Base-by-base conservation (phyloP, 306 rosid genomes). In the Cicer arietinum region DNA sequence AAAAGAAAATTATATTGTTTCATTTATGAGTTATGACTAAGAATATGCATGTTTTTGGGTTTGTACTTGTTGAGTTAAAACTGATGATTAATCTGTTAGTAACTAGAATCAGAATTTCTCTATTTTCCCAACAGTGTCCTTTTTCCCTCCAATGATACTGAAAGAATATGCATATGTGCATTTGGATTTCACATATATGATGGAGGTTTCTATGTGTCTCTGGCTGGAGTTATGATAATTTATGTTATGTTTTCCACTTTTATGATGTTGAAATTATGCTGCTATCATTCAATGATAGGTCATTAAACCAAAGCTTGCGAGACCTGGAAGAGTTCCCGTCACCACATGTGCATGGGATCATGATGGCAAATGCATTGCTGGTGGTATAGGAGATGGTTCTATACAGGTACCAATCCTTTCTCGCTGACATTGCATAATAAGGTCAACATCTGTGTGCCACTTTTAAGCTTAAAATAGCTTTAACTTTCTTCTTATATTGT, bases 371-470 rank as follows among this genome's bases (percentile, higher is more conserved):
- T 82, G 93, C 81, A 86, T 94, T 40, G 91, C 89, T 43, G 98
- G 98, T 75, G 98, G 91, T 76, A 90, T 90, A 59, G 98, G 94
- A 60, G 96, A 94, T 86, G 97, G 98, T 73, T 90, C 98, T 69
- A 91, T 94, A 73, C 97, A 91, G 96, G 98, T 94, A 79, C 16
- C 22, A 47, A 65, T 72, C 51, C 42, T 69, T 63, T 51, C 53
- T 45, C 17, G 48, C 60, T 71, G 43, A 39, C 62, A n/a, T 13
- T 76, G 45, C 60, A 73, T 41, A 43, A 53, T 40, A n/a, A 43
- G 43, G 42, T 41, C 71, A 46, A 44, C 65, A 30, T 43, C 20
- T 63, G 69, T 39, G 16, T 54, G 66, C 57, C 30, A 57, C 52
- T 73, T 54, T 67, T 51, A 42, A 47, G 71, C 35, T 35, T 37